These are phyloP conservation scores for Colletotrichum sublineola DNA, from an alignment of 2,329 filamentous ascomycete species.

Conservation along the genomic window DNA sequence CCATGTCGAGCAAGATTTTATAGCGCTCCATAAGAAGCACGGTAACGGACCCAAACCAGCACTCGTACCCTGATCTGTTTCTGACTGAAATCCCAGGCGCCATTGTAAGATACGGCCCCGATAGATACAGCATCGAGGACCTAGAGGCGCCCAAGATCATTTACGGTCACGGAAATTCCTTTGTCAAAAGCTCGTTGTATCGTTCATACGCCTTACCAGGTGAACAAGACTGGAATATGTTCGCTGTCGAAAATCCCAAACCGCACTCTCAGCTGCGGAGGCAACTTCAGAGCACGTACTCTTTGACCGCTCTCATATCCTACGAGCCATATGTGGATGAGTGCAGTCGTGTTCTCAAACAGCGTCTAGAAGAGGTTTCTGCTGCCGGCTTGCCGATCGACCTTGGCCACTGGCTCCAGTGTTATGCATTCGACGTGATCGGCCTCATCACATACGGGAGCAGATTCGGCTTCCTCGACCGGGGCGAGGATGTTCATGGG, in stretches of 20 bases:
- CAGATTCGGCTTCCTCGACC: slow-evolving; percentile 60
- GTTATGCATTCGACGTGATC: slow-evolving; percentile 65
- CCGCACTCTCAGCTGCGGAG: slow-evolving; percentile 55
- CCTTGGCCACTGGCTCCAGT: slow-evolving; percentile 59
- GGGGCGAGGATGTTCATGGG: slow-evolving; percentile 58
- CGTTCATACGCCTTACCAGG: slow-evolving; percentile 44
- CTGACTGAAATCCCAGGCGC: slow-evolving; percentile 45
- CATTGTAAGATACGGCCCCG: slow-evolving; percentile 60
- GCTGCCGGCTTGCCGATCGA: slow-evolving; percentile 50
- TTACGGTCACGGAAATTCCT: slow-evolving; percentile 48
- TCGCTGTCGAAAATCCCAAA: slow-evolving; percentile 49
- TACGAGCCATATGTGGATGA: slow-evolving; percentile 65
- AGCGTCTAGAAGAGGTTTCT: slow-evolving; percentile 55
- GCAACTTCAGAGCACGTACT: slow-evolving; percentile 59
- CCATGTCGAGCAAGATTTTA: slow-evolving; percentile 47
- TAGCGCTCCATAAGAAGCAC: slow-evolving; percentile 48
- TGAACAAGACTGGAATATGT: slow-evolving; percentile 46
- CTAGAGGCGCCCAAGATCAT: slow-evolving; percentile 55
- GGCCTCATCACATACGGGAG: slow-evolving; percentile 60
- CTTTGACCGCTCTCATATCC: slow-evolving; percentile 60
- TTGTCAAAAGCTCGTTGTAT: slow-evolving; percentile 53
- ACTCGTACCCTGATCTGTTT: not conserved
- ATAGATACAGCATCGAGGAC: slow-evolving; percentile 61
- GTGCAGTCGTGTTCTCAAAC: slow-evolving; percentile 57
- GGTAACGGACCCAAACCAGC: slow-evolving; percentile 39